Evolutionary conservation across 116 monocot genomes (phyloP).

Genomic region (Zostera marina): DNA sequence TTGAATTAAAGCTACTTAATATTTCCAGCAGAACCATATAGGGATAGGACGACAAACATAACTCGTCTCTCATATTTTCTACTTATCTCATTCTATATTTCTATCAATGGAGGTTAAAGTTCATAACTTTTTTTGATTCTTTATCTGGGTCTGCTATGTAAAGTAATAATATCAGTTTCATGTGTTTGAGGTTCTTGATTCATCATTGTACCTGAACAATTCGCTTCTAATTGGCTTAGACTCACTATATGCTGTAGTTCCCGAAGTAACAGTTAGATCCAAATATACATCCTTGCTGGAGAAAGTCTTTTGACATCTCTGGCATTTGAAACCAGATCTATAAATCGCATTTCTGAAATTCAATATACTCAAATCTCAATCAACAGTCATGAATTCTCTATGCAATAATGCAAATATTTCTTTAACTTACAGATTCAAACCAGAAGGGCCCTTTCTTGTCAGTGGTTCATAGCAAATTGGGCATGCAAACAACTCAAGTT

Average conservation of each 20-base stretch:
- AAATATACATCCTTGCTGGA: constrained; percentile 76
- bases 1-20: no score
- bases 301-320: constrained; percentile 62
- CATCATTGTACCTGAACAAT: constrained; percentile 64
- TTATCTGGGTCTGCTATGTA: neutral
- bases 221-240: constrained; percentile 76
- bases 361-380: neutral
- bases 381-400: neutral
- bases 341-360: constrained; percentile 60
- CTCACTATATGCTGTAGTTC: constrained; percentile 63
- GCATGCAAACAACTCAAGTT: constrained; percentile 41
- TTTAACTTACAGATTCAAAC: constrained; percentile 68
- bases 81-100: no score
- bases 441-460: constrained; percentile 74
- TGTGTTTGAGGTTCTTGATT: neutral
- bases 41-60: no score
- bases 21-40: no score
- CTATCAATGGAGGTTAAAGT: no score
- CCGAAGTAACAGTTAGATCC: constrained; percentile 87
- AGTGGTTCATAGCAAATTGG: constrained; percentile 85
- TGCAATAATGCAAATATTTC: neutral
- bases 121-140: neutral
- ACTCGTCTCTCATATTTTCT: no score
- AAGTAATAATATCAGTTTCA: no score
- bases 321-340: constrained; percentile 85